Base-by-base conservation (phyloP, 148 eudicot genomes). In the Rhododendron kiyosumense region DNA sequence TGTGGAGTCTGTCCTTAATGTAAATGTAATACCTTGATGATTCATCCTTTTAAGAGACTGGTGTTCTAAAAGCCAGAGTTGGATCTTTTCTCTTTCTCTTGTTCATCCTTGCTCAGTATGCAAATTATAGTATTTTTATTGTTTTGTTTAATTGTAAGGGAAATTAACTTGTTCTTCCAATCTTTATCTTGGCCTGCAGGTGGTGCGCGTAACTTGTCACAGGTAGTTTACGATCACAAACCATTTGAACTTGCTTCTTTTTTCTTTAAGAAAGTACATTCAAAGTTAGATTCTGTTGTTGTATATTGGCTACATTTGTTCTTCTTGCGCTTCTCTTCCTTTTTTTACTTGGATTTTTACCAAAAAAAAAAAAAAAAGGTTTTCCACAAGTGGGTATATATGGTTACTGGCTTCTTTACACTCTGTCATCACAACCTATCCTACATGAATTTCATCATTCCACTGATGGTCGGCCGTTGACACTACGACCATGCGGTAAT, bases 211-310 rank as follows among this genome's bases (percentile, higher is more conserved):
- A 81, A 78, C 74, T 83, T 78, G 71, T 52, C 88, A 48, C 91
- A 92, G 95, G 95, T 93, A 83, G 84, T 59, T 78, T 82, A 59
- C n/a, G 9, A 38, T 74, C 51, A 18, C 12, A 20, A 73, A 34
- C 41, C 45, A 17, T 61, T 45, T 85, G 57, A 77, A 43, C 54
- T 30, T 84, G 17, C 30, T 73, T 49, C 78, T n/a, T 30, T 20
- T 48, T 30, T 30, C 78, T 41, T 43, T 2, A n/a, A 83, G 8
- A 83, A 67, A 69, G 30, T 48, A 45, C 45, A 15, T 34, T 65
- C 26, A n/a, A 17, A 5, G 45, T 48, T 78, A 2, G 59, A 26
- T 28, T 5, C 82, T 49, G 28, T 79, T 52, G 59, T 18, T 49
- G 36, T 28, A 79, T 48, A 79, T 49, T 48, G 28, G 34, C 61